Evolutionary conservation across 176 grass and related monocot genomes (phyloP), one percentile per base, ranked within the genome.

Genomic region (Phoenix roebelenii): DNA sequence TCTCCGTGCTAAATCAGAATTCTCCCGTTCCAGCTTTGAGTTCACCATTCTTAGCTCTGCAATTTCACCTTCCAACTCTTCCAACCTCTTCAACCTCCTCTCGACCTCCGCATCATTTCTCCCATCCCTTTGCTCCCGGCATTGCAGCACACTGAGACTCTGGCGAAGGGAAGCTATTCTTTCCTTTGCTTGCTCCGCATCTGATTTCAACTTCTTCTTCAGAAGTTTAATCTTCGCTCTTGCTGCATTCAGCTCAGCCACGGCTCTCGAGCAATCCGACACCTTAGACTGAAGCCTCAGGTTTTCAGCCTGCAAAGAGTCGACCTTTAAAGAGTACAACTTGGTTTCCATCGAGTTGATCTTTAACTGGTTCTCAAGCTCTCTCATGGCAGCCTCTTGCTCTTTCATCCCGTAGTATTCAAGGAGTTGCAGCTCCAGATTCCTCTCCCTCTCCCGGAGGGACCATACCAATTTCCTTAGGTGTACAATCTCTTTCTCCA

Each of bases 361-460:
- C 79, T 85, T 89, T 20, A 89, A 50, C 54, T 92, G 88, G 72
- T 78, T 98, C 81, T 89, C 73, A 65, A 98, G 87, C 79, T 92
- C 81, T 62, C 68, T 83, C 69, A 92, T 61, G 3, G 79, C 65
- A 59, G 65, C 69, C 58, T 85, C 79, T 67, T 83, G 88, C 62
- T 92, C 93, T 76, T 88, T 76, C 67, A 92, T 79, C 67, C 79
- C 81, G 5, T 69, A 80, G 24, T 66, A 83, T 50, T 92, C 71
- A 51, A 78, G 29, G 55, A 89, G 64, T 66, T 98, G 84, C 44
- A 81, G 69, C 72, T 89, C 88, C 7, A 98, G 82, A 16, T 69
- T 80, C 62, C 74, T 92, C 50, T 89, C 88, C 54, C 82, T 92
- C 73, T 89, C 93, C 66, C 85, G 78, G 25, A 98, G 76, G 30